Evolutionary conservation across 139 green algal genomes (phyloP), one percentile per base, ranked within the genome.

Genomic region (Coelastrella sp.): DNA sequence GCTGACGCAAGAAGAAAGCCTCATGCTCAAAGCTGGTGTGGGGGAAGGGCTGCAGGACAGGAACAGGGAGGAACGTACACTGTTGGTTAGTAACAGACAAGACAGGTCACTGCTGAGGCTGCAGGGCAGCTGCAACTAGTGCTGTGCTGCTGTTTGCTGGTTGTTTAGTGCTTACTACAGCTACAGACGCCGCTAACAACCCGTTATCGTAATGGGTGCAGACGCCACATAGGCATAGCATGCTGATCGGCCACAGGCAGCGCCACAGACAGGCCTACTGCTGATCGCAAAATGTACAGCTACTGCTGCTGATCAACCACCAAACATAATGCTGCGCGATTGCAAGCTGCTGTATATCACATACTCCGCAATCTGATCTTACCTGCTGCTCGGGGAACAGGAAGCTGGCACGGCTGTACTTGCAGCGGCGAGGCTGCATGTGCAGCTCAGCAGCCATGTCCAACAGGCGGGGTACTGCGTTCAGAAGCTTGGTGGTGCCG

Each of bases 401-500:
- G 95, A 98, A 99, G 65, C 94, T 97, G 58, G 97, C 97, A 13
- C 98, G 95, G 4, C 94, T 96, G 95, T 98, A 99, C 86, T 86
- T 90, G 86, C 86, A 90, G 76, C 86, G 86, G 77, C 60, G 32
- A 16, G 93, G 90, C 32, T 71, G 47, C 94, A 98, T 92, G 85
- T 91, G 94, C 16, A 98, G 59, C 22, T 82, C 84, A 0, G 65
- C 90, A 5, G 98, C 97, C 17, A 96, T 87, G 83, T 98, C 92
- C 73, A 99, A 90, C 86, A 99, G 92, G 17, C 91, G 80, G 2
- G 96, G 95, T 74, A 99, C 94, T 4, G 95, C 95, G 85, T 94
- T 90, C 64, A 99, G 95, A 65, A 99, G 96, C 80, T 93, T 92
- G 22, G 98, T 99, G 85, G 97, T 99, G 84, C 98, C 98, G 93